Evolutionary conservation across 345 rosid genomes (phyloP), one percentile per base, ranked within the genome.

Genomic region (Boechera retrofracta): DNA sequence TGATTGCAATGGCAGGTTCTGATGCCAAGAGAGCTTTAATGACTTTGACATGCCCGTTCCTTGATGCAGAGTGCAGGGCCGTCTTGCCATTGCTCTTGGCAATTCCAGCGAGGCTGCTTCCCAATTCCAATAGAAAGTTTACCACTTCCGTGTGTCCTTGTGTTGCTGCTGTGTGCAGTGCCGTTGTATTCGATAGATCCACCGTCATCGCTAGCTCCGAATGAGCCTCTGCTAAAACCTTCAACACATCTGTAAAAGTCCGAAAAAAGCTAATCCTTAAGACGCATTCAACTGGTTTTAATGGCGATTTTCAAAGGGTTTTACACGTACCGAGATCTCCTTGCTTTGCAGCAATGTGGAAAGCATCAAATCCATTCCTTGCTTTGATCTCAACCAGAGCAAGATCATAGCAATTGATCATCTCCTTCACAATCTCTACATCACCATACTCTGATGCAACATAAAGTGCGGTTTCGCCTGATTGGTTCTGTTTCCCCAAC

Each of bases 261-360:
- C 57, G 13, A 52, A 42, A 67, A 70, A 35, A 1, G 11, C 0
- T 18, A 55, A 47, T n/a, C 47, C 7, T 7, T 26, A 13, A 52
- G 45, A 38, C 0, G 15, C 7, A 26, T 29, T 32, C 5, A 3
- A 67, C 6, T 26, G 16, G 21, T 52, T 49, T 41, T 29, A 32
- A 4, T 63, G 18, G 15, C 1, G 21, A 41, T 0, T 51, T 38
- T 48, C 4, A 24, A 48, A 32, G 54, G 33, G 6, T 49, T 41
- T 32, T 41, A 21, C 4, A 74, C 77, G 41, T 83, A 92, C 99
- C 94, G 45, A 87, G 67, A 85, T 91, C 89, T 26, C 98, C 98
- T 86, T 90, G 97, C 85, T 95, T 95, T 10, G 98, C 97, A 76
- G 98, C 98, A 77, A 92, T 88, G 80, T 92, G 98, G 67, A 95